These are phyloP conservation scores for Berberis vulgaris DNA, from an alignment of 164 flowering plant species.

Conservation along the genomic window DNA sequence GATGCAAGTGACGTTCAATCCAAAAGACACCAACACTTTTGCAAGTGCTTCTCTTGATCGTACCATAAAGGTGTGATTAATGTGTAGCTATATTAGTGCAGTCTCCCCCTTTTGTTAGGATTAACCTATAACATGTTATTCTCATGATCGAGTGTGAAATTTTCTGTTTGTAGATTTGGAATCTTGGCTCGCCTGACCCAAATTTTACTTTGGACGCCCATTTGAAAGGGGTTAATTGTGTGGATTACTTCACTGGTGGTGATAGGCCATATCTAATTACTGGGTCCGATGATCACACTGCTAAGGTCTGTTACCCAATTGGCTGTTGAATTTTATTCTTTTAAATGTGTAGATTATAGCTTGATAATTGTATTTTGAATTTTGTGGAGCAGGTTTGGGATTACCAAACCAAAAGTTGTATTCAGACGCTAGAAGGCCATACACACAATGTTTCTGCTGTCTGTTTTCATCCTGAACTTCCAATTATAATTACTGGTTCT, in stretches of 20 bases:
- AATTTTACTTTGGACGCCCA: slow-evolving; percentile 91
- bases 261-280: slow-evolving; percentile 82
- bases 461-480: slow-evolving; percentile 91
- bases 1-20: slow-evolving; percentile 95
- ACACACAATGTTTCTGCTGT: slow-evolving; percentile 91
- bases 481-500: slow-evolving; percentile 86
- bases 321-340: neutral
- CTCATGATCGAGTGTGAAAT: no score
- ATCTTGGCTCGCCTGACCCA: slow-evolving; percentile 89
- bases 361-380: slow-evolving; percentile 2
- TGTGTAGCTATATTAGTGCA: slow-evolving; percentile 1
- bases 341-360: neutral
- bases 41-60: slow-evolving; percentile 99
- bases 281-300: slow-evolving; percentile 97
- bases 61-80: slow-evolving; percentile 63
- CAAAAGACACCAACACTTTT: slow-evolving; percentile 91
- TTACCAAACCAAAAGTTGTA: slow-evolving; percentile 86
- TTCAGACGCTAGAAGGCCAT: slow-evolving; percentile 91
- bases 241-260: slow-evolving; percentile 88
- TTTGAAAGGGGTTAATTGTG: slow-evolving; percentile 91
- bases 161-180: slow-evolving; percentile 61
- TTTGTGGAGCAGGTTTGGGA: slow-evolving; percentile 71
- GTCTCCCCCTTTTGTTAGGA: neutral
- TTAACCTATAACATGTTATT: neutral
- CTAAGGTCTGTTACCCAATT: slow-evolving; percentile 45